A percentile compares a stretch with the other conserved stretches of the same genome.
Evolutionary conservation across 2,329 filamentous ascomycete species (phyloP).

Genomic region (Uncinocarpus reesii): DNA sequence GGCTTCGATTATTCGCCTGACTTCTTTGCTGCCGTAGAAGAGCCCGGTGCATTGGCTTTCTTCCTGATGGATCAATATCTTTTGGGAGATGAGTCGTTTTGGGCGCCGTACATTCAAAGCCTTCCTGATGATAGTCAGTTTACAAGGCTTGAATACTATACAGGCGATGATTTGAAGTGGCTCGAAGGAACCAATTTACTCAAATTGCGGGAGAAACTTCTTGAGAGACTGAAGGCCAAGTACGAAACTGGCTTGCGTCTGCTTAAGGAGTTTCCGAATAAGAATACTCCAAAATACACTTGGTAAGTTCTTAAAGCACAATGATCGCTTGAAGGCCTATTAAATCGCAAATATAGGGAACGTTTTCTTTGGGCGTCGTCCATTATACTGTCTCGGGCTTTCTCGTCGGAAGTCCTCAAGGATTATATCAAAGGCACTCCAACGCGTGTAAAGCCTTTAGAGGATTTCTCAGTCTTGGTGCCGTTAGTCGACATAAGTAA

Average conservation of each 20-base stretch:
- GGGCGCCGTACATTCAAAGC: slow-evolving; percentile 57
- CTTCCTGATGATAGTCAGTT: slow-evolving; percentile 55
- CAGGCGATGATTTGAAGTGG: slow-evolving; percentile 48
- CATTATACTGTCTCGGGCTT: slow-evolving; percentile 37
- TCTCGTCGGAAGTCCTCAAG: slow-evolving; percentile 36
- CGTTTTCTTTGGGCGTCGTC: slow-evolving; percentile 39
- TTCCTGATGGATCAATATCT: slow-evolving; percentile 61
- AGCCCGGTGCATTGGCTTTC: slow-evolving; percentile 55
- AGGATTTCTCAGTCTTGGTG: slow-evolving; percentile 58
- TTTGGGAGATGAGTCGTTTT: slow-evolving; percentile 48
- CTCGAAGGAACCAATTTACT: slow-evolving; percentile 31
- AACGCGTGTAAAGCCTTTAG: slow-evolving; percentile 31
- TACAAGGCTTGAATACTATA: slow-evolving; percentile 55
- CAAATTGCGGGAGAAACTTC: slow-evolving; percentile 26
- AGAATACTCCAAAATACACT: slow-evolving; percentile 23
- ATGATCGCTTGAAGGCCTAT: not conserved
- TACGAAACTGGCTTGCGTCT: slow-evolving; percentile 28
- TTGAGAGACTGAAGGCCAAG: slow-evolving; percentile 29
- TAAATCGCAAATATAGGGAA: slow-evolving; percentile 25
- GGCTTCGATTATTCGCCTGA: slow-evolving; percentile 37
- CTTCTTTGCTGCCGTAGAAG: slow-evolving; percentile 44
- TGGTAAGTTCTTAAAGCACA: slow-evolving; percentile 26
- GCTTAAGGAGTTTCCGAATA: slow-evolving; percentile 22
- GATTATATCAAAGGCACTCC: slow-evolving; percentile 23
- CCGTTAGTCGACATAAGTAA: slow-evolving; percentile 64